Conservation (phyloP, 1,284 basidiomycete genomes). For the Rhodotorula mucilaginosa region DNA sequence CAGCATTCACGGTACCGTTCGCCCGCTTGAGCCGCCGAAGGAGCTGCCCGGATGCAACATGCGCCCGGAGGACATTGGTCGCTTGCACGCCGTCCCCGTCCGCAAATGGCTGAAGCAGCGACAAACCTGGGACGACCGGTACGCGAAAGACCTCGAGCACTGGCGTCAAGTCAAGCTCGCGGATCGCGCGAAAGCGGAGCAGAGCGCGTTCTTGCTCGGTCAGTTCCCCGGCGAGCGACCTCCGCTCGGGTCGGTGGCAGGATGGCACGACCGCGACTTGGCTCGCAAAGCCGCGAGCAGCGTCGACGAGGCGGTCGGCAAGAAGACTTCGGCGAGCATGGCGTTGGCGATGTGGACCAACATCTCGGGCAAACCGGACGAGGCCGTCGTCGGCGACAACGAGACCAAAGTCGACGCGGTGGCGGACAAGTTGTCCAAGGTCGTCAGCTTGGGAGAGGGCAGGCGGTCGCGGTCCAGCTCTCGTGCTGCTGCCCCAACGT, state of each 20-base stretch:
- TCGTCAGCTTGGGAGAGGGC: too few relatives aligned
- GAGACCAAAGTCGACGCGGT: constrained; percentile 15
- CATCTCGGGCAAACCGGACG: constrained; percentile 30
- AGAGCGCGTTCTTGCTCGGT: constrained; percentile 42
- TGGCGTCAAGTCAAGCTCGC: constrained; percentile 43
- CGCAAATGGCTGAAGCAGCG: constrained; percentile 57
- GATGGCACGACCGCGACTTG: constrained; percentile 43
- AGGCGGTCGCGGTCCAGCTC: too few relatives aligned
- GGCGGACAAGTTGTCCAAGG: neutral
- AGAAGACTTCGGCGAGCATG: constrained; percentile 27
- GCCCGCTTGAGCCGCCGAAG: constrained; percentile 69
- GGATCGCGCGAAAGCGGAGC: constrained; percentile 15
- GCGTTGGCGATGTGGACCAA: constrained; percentile 26
- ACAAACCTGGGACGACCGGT: constrained; percentile 62
- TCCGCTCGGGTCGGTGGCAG: constrained; percentile 60
- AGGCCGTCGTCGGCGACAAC: constrained; percentile 17
- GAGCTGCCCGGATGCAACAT: constrained; percentile 67
- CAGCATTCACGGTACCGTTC: constrained; percentile 68
- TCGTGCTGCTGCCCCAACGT: too few relatives aligned
- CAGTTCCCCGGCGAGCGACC: constrained; percentile 68
- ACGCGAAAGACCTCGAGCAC: constrained; percentile 43
- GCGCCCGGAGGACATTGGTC: constrained; percentile 58
- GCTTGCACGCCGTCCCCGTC: constrained; percentile 58
- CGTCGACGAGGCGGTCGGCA: constrained; percentile 32
- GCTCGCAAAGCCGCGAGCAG: constrained; percentile 46